Percentiles rank a stretch among this genome's conserved stretches.
phyloP scores from a whole-genome alignment of 495 filamentous ascomycete species.

The Hyaloscypha bicolor region DNA sequence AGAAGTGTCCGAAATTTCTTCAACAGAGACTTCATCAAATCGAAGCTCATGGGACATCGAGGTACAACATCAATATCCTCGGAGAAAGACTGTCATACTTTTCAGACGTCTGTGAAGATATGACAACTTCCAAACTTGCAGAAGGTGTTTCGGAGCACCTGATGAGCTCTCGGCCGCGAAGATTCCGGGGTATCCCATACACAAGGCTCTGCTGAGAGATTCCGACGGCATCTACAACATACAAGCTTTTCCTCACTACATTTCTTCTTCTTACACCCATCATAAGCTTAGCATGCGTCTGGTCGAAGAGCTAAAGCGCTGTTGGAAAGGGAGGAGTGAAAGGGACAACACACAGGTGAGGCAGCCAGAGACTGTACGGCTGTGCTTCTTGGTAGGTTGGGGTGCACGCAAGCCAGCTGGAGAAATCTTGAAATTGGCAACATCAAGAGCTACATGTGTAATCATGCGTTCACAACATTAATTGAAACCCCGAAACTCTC shows the following conservation, averaged over 20 bases:
- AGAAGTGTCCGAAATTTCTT: slow-evolving; percentile 1
- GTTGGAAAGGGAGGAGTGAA: background rate
- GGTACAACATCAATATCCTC: background rate
- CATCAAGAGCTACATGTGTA: background rate
- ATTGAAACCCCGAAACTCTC: too few relatives aligned
- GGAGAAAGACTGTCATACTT: background rate
- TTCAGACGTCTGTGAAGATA: background rate
- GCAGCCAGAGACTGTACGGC: slow-evolving; percentile 1
- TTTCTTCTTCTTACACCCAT: background rate
- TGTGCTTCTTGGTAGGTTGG: background rate
- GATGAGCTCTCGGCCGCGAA: background rate
- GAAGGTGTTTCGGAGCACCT: background rate
- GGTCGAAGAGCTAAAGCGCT: too few relatives aligned
- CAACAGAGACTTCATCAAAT: background rate
- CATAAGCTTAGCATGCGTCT: background rate
- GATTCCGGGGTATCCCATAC: background rate
- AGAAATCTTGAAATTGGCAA: slow-evolving; percentile 8
- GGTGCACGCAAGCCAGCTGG: background rate
- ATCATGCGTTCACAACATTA: too few relatives aligned
- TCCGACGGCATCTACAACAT: background rate
- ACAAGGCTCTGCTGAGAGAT: background rate
- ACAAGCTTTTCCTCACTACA: slow-evolving; percentile 3
- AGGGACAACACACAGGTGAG: background rate
- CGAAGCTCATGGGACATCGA: background rate
- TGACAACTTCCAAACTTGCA: background rate